These are phyloP conservation scores for Diplodia seriata DNA, from an alignment of 2,329 filamentous ascomycete species.

Conservation along the genomic window DNA sequence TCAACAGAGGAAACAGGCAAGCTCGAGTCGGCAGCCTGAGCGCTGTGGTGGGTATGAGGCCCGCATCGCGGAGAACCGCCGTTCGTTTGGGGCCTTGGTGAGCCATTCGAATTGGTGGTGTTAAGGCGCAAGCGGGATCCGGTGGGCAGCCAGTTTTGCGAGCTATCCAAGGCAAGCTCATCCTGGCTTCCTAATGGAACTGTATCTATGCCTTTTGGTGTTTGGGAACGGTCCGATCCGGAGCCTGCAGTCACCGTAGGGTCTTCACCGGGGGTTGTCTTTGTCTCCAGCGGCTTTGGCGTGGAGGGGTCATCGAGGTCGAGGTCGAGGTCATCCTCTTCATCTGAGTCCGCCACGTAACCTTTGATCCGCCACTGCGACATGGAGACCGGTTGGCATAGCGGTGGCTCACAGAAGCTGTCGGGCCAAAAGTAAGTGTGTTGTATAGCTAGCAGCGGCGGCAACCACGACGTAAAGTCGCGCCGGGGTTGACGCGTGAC, in stretches of 20 bases:
- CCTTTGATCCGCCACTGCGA: slow-evolving; percentile 58
- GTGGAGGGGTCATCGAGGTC: background rate
- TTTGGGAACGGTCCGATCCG: background rate
- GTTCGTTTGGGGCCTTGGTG: background rate
- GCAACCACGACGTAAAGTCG: slow-evolving; percentile 25
- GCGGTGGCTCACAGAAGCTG: slow-evolving; percentile 37
- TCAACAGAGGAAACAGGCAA: background rate
- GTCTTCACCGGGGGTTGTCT: background rate
- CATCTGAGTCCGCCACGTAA: slow-evolving; percentile 60
- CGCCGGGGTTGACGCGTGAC: slow-evolving; percentile 34
- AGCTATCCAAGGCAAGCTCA: slow-evolving; percentile 26
- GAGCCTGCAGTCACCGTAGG: background rate
- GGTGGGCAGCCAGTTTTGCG: background rate
- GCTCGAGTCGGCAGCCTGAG: background rate
- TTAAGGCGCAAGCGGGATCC: background rate
- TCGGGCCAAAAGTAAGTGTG: slow-evolving; percentile 14
- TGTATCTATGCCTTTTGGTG: background rate
- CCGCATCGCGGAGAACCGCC: background rate
- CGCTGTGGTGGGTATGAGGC: background rate
- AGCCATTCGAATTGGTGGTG: background rate
- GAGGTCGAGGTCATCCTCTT: slow-evolving; percentile 49
- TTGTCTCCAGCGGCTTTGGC: background rate
- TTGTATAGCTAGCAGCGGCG: slow-evolving; percentile 4
- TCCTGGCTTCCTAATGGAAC: slow-evolving; percentile 11
- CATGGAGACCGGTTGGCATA: slow-evolving; percentile 52